Evolutionary conservation across 2,329 filamentous ascomycete species (phyloP), one percentile per base, ranked within the genome.

Genomic region (Aureobasidium zeae): DNA sequence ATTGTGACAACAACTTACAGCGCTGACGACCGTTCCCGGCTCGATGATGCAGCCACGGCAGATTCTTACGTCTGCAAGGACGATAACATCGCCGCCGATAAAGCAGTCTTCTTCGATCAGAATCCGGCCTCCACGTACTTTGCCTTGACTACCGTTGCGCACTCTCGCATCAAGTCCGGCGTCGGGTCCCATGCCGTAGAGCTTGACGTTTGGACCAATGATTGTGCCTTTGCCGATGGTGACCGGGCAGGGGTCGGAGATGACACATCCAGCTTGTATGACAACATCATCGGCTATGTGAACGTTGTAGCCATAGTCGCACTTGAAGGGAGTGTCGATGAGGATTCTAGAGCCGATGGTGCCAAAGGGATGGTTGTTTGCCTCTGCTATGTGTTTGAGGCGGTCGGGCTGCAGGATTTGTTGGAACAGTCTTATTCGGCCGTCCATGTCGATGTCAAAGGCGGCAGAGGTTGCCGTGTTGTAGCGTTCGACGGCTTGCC

Each of bases 261-360:
- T 81, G 19, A 79, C 81, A 62, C 88, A 95, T 55, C 86, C 83
- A 44, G 84, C 76, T 13, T 83, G 85, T 52, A 98, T 83, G 44
- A 81, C 76, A 2, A 93, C 86, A 51, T 91, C 81, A 53, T 88
- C 81, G 10, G 85, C 88, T 52, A 98, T 83, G 35, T 76, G 75
- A 54, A 96, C 83, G 61, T 98, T 96, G 66, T 94, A 96, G 1
- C 91, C 91, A 57, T 95, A 95, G 56, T 95, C 87, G 60, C 89
- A 95, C 34, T 74, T 80, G 61, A 98, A 96, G 0, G 89, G 89
- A 2, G 84, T 79, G 56, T 94, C 86, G 19, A 98, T 83, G 30
- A 81, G 71, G 4, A 85, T 81, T 44, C 81, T 77, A 12, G 79
- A 74, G n/a, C 86, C 86, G 4, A 91, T 74, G 17, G 70, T 74